These are phyloP conservation scores for Juglanconis sp. DNA, from an alignment of 2,329 filamentous ascomycete species.

Conservation along the genomic window DNA sequence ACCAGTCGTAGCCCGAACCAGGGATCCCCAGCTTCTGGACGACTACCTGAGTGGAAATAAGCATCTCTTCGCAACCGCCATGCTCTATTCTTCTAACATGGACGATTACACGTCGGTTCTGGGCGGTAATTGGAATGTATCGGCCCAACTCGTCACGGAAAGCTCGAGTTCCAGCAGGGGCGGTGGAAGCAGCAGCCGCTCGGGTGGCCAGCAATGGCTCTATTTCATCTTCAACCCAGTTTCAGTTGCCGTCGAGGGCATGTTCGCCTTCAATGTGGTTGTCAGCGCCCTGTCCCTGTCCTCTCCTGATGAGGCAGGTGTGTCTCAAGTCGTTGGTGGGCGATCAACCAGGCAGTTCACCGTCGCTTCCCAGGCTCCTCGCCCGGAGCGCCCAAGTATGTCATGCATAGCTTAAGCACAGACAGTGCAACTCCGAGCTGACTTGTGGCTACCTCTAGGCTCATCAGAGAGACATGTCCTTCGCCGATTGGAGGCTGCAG, in stretches of 20 bases:
- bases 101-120: not conserved
- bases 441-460: not conserved
- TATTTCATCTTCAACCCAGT: slow-evolving; percentile 12
- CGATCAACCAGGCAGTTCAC: not conserved
- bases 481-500: not conserved
- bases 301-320: not conserved
- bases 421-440: not conserved
- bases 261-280: not conserved
- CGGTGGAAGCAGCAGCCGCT: slow-evolving; percentile 6
- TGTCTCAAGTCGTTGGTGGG: not conserved
- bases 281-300: not conserved
- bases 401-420: not conserved
- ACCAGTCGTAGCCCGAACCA: slow-evolving; percentile 12
- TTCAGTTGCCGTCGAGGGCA: not conserved
- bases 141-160: not conserved
- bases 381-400: slow-evolving; percentile 5
- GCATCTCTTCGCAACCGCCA: not conserved
- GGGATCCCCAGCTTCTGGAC: not conserved
- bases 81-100: slow-evolving; percentile 4
- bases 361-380: not conserved
- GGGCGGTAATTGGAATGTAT: not conserved
- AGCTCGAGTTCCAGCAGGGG: not conserved
- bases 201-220: slow-evolving; percentile 1
- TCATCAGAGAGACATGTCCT: not conserved
- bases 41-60: not conserved